Conservation (phyloP, 1,284 basidiomycete genomes). For the Ceratobasidium sp. region DNA sequence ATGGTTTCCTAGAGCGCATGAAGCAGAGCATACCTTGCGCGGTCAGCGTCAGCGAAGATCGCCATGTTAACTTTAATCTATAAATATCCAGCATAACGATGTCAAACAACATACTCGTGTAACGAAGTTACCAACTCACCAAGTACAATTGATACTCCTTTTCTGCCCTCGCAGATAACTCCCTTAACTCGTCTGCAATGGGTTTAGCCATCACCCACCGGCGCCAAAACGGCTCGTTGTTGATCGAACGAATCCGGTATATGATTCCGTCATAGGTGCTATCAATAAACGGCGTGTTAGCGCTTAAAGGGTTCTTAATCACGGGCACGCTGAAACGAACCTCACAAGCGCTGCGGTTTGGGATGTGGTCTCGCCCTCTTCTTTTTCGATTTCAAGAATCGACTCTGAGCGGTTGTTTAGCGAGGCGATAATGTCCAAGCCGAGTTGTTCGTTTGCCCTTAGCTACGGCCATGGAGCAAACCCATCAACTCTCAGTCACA, state of each 20-base stretch:
- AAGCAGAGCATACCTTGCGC: constrained; percentile 10
- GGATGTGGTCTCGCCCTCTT: constrained; percentile 41
- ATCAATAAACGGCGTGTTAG: not conserved
- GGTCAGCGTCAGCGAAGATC: constrained; percentile 32
- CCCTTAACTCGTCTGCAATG: constrained; percentile 29
- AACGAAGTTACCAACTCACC: not conserved
- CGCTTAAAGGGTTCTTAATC: not conserved
- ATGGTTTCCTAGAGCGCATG: not conserved
- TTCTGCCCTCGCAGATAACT: constrained; percentile 31
- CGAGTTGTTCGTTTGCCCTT: constrained; percentile 28
- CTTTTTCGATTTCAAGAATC: constrained; percentile 41
- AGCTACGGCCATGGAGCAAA: not conserved
- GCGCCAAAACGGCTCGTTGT: constrained; percentile 13
- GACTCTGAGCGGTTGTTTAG: constrained; percentile 40
- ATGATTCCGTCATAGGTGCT: not conserved
- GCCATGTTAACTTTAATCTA: constrained; percentile 43
- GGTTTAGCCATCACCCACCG: constrained; percentile 26
- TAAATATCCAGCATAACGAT: not conserved
- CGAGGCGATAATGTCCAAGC: constrained; percentile 34
- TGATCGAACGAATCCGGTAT: no score
- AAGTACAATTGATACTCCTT: constrained; percentile 42
- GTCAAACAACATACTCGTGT: not conserved
- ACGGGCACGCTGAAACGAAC: not conserved
- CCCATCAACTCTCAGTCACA: not conserved
- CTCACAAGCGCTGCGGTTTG: constrained; percentile 37